Percentiles rank a stretch among this genome's conserved stretches.
phyloP scores from a whole-genome alignment of 371 early-diverging fungal genomes.

The Lichtheimia corymbifera region DNA sequence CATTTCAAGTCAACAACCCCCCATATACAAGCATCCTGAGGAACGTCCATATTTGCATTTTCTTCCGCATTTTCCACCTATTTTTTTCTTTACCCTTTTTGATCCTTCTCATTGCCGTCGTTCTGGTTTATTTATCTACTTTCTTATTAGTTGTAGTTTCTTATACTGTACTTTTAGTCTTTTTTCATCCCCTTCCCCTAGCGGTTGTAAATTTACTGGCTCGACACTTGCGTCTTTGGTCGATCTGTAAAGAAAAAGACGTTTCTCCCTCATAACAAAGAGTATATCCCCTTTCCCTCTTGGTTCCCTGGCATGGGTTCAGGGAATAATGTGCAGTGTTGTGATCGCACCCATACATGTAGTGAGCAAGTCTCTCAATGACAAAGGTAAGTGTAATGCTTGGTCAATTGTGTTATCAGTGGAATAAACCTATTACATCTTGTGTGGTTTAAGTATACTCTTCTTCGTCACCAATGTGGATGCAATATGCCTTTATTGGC shows the following conservation, averaged over 20 bases:
- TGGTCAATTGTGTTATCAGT: too few species aligned
- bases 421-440: too few species aligned
- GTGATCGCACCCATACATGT: too few species aligned
- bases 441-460: too few species aligned
- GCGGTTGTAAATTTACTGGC: conserved; percentile 17
- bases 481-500: too few species aligned
- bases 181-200: conserved; percentile 2
- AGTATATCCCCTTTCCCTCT: neutral
- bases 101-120: neutral
- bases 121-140: conserved; percentile 2
- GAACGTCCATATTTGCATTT: conserved; percentile 6
- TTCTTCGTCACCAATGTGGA: too few species aligned
- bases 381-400: too few species aligned
- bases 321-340: too few species aligned
- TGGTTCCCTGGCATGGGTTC: neutral
- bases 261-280: conserved; percentile 14
- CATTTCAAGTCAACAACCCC: neutral
- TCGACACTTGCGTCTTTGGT: conserved; percentile 21
- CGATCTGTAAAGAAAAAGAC: conserved; percentile 24
- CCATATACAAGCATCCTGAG: conserved; percentile 5
- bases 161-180: neutral
- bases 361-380: too few species aligned
- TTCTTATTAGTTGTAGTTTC: neutral
- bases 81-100: neutral
- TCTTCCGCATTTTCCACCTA: neutral